phyloP scores from a whole-genome alignment of 345 rosid genomes.

The Lenwebbia sp. region DNA sequence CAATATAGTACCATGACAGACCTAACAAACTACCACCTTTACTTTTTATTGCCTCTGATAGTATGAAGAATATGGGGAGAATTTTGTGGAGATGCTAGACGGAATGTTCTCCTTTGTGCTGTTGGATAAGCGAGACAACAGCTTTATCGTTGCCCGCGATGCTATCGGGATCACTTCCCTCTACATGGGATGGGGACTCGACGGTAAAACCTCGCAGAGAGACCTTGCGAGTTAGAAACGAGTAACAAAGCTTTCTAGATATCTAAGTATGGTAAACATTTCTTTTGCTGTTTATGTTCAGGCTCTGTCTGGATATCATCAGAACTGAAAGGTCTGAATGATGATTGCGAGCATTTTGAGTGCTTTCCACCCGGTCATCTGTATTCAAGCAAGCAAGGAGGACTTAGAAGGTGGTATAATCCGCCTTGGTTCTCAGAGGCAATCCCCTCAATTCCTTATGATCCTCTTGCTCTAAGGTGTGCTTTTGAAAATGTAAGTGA shows the following conservation, averaged over 20 bases:
- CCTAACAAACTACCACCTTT: not conserved
- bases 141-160: conserved; percentile 83
- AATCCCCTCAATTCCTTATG: conserved; percentile 64
- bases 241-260: not conserved
- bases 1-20: not conserved
- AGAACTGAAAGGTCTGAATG: conserved; percentile 78
- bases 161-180: conserved; percentile 94
- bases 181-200: conserved; percentile 92
- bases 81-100: conserved; percentile 80
- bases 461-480: conserved; percentile 54
- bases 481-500: conserved; percentile 69
- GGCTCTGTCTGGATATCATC: conserved; percentile 88
- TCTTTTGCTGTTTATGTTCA: not conserved
- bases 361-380: conserved; percentile 85
- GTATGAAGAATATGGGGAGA: conserved; percentile 90
- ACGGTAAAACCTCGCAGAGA: conserved; percentile 27
- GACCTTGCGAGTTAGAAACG: not conserved
- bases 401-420: conserved; percentile 72
- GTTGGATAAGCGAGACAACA: conserved; percentile 68
- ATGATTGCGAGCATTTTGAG: conserved; percentile 86
- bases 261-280: not conserved
- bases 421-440: conserved; percentile 77
- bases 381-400: conserved; percentile 76
- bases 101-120: conserved; percentile 93
- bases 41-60: not conserved